Evolutionary conservation across 1,284 basidiomycete genomes (phyloP).

Genomic region (Boletus semigastroideus): DNA sequence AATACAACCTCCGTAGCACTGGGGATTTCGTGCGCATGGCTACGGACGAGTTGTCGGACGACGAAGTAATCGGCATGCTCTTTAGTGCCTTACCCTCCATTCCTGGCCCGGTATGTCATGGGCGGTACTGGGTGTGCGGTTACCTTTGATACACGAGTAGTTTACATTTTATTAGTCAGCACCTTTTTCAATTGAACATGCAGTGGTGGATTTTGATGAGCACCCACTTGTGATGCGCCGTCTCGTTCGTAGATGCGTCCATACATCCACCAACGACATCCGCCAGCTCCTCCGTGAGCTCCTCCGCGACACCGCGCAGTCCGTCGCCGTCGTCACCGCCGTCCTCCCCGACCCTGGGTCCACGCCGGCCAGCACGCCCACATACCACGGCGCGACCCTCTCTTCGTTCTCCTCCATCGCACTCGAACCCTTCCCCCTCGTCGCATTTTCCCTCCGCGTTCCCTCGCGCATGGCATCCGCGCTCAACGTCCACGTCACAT

Average conservation of each 20-base stretch:
- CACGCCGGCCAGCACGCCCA: constrained; percentile 2
- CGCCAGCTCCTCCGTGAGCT: constrained; percentile 38
- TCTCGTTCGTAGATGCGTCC: not conserved
- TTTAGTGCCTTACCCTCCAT: no score
- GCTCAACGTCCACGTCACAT: constrained; percentile 51
- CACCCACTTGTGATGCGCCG: not conserved
- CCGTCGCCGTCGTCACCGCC: constrained; percentile 62
- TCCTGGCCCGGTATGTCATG: no score
- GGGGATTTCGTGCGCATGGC: no score
- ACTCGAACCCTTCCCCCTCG: constrained; percentile 81
- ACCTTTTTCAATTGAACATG: no score
- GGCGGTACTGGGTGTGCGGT: no score
- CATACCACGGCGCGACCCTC: constrained; percentile 83
- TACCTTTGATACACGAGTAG: no score
- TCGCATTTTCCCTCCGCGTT: constrained; percentile 86
- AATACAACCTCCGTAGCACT: no score
- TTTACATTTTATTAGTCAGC: not conserved
- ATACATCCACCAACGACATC: constrained; percentile 11
- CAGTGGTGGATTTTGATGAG: not conserved
- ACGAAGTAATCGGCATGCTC: no score
- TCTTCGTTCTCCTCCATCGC: constrained; percentile 93
- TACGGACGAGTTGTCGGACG: no score
- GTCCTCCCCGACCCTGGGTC: constrained; percentile 34
- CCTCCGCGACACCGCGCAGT: constrained; percentile 57
- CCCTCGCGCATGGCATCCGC: constrained; percentile 82